Base-by-base conservation (phyloP, 1,284 basidiomycete species). In the Hymenochaete sp. region DNA sequence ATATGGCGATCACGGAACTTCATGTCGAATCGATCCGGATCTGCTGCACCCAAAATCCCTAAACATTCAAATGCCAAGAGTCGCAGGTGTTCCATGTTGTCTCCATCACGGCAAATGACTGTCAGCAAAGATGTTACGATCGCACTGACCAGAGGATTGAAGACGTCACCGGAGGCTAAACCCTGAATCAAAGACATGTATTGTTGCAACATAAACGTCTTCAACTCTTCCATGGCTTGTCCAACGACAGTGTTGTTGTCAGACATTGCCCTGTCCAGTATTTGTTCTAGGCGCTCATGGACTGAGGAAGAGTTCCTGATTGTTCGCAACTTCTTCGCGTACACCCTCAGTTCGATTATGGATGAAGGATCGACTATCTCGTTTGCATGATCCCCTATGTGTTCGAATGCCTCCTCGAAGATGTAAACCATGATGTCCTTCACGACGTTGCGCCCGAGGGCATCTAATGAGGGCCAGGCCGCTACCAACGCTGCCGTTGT, bases 41-140 rank as follows among this genome's bases (percentile, higher is more conserved):
- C 96, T 14, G 96, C 75, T 1, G 96, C 96, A 4, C 96, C 96
- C 3, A 98, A 65, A n/a, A 90, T 76, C 1, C 95, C 93, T 42
- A 98, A 79, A 60, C 92, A 97, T 58, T 96, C 89, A 57, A 88
- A 93, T 0, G 87, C 82, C 14, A 87, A 62, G 33, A 78, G 65
- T 14, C 78, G 77, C 29, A 93, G 59, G 4, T 72, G 58, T 46
- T 91, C 80, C 2, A 77, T 75, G 4, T 77, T 83, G 42, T 90
- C 86, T 8, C 78, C 81, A 52, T 93, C 90, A 10, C 89, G 75
- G 37, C 79, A 79, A 0, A 84, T 81, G 0, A 84, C 79, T 10
- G 72, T 62, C 44, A 96, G 73, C 4, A 98, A 66, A 1, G 76
- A 73, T 0, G 75, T 72, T 37, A 95, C 67, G 36, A 93, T 70